Evolutionary conservation across 75 land plant genomes (phyloP).

Genomic region (Sequoiadendron giganteum): DNA sequence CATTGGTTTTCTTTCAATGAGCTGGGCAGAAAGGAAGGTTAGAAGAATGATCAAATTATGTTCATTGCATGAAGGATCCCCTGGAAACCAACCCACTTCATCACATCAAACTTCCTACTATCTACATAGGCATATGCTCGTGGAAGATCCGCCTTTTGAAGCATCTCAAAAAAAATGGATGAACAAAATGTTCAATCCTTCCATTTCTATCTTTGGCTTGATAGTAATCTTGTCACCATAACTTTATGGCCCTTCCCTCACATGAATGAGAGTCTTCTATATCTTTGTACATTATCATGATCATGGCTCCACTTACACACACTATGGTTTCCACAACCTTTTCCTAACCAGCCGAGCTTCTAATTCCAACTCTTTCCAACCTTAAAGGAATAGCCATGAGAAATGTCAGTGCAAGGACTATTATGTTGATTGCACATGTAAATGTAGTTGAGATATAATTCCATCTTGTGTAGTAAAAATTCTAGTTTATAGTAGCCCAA

Average conservation of each 20-base stretch:
- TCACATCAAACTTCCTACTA: too few relatives aligned
- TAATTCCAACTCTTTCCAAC: constrained; percentile 45
- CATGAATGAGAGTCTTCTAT: background rate
- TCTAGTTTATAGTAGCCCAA: constrained; percentile 43
- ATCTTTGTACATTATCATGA: constrained; percentile 52
- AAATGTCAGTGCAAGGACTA: constrained; percentile 70
- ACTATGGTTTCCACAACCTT: constrained; percentile 51
- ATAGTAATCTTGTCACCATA: too few relatives aligned
- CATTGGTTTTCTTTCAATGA: too few relatives aligned
- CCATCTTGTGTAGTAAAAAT: constrained; percentile 42
- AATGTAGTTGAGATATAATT: constrained; percentile 64
- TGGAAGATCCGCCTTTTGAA: too few relatives aligned
- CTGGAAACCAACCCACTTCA: too few relatives aligned
- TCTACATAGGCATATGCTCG: too few relatives aligned
- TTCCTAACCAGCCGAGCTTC: constrained; percentile 44
- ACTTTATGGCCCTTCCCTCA: background rate
- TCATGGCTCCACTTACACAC: constrained; percentile 50
- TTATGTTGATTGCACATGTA: constrained; percentile 58
- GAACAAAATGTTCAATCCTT: too few relatives aligned
- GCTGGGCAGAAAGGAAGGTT: too few relatives aligned
- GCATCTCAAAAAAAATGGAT: too few relatives aligned
- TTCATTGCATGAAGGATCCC: too few relatives aligned
- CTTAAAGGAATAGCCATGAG: constrained; percentile 57
- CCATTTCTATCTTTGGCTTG: too few relatives aligned
- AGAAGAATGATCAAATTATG: too few relatives aligned